Evolutionary conservation across 352 stramenopile genomes (phyloP), one percentile per base, ranked within the genome.

Genomic region (Albugo laibachii): DNA sequence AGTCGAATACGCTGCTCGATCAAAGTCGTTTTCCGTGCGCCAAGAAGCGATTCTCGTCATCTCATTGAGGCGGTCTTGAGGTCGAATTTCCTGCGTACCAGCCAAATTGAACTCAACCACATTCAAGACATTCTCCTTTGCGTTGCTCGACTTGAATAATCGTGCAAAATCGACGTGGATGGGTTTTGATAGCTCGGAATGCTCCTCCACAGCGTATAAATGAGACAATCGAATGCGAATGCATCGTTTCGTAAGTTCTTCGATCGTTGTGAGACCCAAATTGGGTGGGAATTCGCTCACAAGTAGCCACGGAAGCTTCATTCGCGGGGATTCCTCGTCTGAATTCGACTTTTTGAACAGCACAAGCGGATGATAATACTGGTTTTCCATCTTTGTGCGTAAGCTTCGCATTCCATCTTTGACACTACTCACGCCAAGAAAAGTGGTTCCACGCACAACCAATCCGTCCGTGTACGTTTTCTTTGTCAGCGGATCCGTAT

Each of bases 181-280:
- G 1, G 73, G 60, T 45, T 84, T 67, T 5, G 80, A 92, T 41
- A 93, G 51, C n/a, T 60, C 62, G 24, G 60, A 51, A 55, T 93
- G 72, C 63, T 95, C 86, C 27, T 87, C 71, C 27, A 89, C 55
- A 5, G 70, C 82, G 53, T 92, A 98, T 56, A 97, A 74, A 67
- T 98, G 93, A 37, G 80, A 86, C 42, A 98, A 56, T 48, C 95
- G 89, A 21, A 97, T 55, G 54, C 97, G 62, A 52, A 91, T 37
- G 40, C 66, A 83, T 35, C 80, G 52, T 24, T 81, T 78, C n/a
- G 62, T 62, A 35, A 93, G 61, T 48, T 82, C 57, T 43, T 75
- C 58, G 15, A 97, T 68, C 16, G 92, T 96, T 36, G 95, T 88
- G 15, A 98, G 45, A 49, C 94, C 85, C 3, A 98, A 70, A 54